Conservation (phyloP, 1,139 yeast genomes). For the Blastobotrys ciferrii region DNA sequence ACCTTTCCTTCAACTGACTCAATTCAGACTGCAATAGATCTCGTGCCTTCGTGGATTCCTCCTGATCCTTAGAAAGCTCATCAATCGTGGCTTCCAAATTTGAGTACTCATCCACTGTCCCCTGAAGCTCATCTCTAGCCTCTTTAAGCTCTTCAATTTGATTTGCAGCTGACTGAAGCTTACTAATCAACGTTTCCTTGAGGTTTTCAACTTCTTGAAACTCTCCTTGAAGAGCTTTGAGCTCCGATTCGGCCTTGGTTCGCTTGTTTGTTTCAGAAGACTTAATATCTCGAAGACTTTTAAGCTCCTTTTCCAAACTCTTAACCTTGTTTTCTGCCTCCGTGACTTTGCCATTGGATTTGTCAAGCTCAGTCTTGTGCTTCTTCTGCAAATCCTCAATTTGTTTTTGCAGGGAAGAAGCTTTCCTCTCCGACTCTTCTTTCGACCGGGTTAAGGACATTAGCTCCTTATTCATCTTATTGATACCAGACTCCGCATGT, state of each 20-base stretch:
- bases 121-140: conserved; percentile 5
- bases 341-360: conserved; percentile 18
- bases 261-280: conserved; percentile 8
- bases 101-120: conserved; percentile 4
- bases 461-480: conserved; percentile 84
- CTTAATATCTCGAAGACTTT: conserved; percentile 18
- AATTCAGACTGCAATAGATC: conserved; percentile 2
- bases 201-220: conserved; percentile 29
- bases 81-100: conserved; percentile 8
- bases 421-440: conserved; percentile 48
- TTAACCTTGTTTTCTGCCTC: conserved; percentile 18
- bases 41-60: not conserved
- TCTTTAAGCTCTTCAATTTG: conserved; percentile 23
- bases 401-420: conserved; percentile 35
- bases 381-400: conserved; percentile 25
- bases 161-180: conserved; percentile 33
- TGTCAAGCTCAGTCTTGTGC: conserved; percentile 23
- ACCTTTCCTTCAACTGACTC: not conserved
- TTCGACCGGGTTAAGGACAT: conserved; percentile 63
- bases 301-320: conserved; percentile 17
- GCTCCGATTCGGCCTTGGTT: conserved; percentile 21
- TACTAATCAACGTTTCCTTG: conserved; percentile 33
- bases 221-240: conserved; percentile 25
- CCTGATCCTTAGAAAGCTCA: conserved; percentile 10
- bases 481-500: conserved; percentile 82